phyloP scores from a whole-genome alignment of 1,139 yeast species.

The Saccharomyces hybrid region DNA sequence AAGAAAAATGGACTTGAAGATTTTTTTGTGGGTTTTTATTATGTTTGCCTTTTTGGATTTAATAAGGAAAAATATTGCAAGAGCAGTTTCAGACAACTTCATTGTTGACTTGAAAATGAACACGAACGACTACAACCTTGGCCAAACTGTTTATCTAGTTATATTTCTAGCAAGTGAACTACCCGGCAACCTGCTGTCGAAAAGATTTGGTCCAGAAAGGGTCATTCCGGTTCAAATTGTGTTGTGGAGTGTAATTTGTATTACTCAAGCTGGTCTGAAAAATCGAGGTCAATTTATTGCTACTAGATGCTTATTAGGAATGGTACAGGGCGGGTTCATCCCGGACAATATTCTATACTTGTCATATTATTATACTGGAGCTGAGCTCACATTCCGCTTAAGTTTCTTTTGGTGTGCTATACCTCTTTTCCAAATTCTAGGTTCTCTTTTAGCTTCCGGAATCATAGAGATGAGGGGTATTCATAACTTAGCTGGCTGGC shows the following conservation, averaged over 20 bases:
- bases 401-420: conserved; percentile 47
- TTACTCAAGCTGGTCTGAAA: conserved; percentile 37
- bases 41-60: background rate
- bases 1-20: background rate
- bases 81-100: background rate
- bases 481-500: background rate
- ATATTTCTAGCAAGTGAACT: background rate
- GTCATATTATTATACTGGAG: conserved; percentile 45
- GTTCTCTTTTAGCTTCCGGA: conserved; percentile 30
- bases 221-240: background rate
- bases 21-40: background rate
- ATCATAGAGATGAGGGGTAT: background rate
- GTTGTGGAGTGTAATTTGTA: conserved; percentile 43
- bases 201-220: background rate
- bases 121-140: background rate
- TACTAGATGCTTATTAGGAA: conserved; percentile 41
- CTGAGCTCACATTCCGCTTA: conserved; percentile 42
- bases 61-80: background rate
- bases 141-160: background rate
- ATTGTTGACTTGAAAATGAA: background rate
- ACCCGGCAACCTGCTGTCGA: background rate
- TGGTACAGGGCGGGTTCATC: conserved; percentile 48
- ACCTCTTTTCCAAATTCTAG: conserved; percentile 33
- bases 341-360: conserved; percentile 46
- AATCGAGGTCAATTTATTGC: conserved; percentile 35